Conservation (phyloP, 176 grass and related monocot species). For the Otatea glauca region DNA sequence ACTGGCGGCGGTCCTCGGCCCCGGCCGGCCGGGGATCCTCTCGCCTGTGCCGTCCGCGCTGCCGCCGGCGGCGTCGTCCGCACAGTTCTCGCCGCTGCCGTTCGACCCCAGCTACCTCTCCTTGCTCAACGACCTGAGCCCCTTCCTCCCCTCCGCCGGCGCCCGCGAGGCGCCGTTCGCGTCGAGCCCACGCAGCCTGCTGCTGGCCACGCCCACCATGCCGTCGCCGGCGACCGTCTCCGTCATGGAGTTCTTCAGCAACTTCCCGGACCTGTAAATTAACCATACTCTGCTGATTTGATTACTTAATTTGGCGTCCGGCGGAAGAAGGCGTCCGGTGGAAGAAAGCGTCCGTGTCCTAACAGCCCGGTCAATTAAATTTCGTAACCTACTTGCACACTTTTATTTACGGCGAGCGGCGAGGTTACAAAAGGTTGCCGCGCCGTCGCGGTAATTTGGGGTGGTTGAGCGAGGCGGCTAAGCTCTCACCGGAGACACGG, state of each 20-base stretch:
- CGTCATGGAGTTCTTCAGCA: conserved; percentile 53
- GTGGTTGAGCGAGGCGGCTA: not conserved
- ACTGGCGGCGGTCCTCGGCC: conserved; percentile 22
- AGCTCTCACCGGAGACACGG: not conserved
- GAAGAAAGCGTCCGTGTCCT: not conserved
- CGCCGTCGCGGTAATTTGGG: not conserved
- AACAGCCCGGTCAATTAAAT: not conserved
- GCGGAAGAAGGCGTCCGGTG: conserved; percentile 28
- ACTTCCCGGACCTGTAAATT: conserved; percentile 53
- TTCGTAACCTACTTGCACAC: not conserved
- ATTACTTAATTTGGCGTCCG: conserved; percentile 29
- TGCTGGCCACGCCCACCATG: conserved; percentile 64
- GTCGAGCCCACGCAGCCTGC: conserved; percentile 54
- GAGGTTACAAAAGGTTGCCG: not conserved
- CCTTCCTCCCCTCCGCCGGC: conserved; percentile 53
- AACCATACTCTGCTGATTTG: not conserved
- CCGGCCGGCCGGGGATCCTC: conserved; percentile 63
- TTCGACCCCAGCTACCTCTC: conserved; percentile 60
- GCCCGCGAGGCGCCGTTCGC: conserved; percentile 40
- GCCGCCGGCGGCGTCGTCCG: conserved; percentile 48
- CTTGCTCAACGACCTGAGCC: conserved; percentile 75
- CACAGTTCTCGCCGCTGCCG: conserved; percentile 72
- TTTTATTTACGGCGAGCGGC: not conserved
- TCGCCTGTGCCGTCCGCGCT: conserved; percentile 70
- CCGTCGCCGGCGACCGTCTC: conserved; percentile 67